These are phyloP conservation scores for Candolleomyces aberdarensis DNA, from an alignment of 768 basidiomycete genomes.

Conservation along the genomic window DNA sequence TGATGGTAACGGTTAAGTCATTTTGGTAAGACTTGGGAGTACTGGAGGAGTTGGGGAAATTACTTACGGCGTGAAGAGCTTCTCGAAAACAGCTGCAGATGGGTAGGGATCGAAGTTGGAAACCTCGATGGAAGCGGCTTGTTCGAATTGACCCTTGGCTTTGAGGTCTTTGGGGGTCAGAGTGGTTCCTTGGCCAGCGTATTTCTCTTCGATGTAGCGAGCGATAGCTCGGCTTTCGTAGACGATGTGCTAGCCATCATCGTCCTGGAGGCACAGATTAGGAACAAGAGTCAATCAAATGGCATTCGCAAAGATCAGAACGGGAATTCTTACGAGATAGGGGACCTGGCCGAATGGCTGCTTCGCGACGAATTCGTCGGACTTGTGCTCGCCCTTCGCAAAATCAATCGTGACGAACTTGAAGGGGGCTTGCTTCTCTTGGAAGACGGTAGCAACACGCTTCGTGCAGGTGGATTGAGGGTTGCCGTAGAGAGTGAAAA, in stretches of 20 bases:
- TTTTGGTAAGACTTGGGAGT: not conserved
- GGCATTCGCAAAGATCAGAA: not conserved
- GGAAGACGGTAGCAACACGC: constrained; percentile 11
- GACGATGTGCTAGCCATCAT: constrained; percentile 63
- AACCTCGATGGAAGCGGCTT: too few relatives aligned
- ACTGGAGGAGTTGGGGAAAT: not conserved
- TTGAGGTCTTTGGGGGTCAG: too few relatives aligned
- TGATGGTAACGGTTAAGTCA: not conserved
- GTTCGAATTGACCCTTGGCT: too few relatives aligned
- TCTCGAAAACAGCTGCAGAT: constrained; percentile 39
- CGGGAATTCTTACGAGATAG: constrained; percentile 8
- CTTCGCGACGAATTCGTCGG: constrained; percentile 9
- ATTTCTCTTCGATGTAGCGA: constrained; percentile 58
- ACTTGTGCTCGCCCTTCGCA: constrained; percentile 10
- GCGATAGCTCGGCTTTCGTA: constrained; percentile 62
- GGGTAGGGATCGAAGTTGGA: constrained; percentile 53
- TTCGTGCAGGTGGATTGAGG: constrained; percentile 11
- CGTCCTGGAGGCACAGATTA: constrained; percentile 34
- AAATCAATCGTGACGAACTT: constrained; percentile 11
- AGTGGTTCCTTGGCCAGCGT: too few relatives aligned
- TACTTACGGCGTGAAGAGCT: constrained; percentile 47
- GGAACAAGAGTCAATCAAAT: not conserved
- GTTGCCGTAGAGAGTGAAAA: constrained; percentile 11
- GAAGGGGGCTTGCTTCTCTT: constrained; percentile 16
- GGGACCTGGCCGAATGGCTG: constrained; percentile 16